Evolutionary conservation across 345 rosid species (phyloP), one percentile per base, ranked within the genome.

Genomic region (thale cress (Arabidopsis thaliana)): DNA sequence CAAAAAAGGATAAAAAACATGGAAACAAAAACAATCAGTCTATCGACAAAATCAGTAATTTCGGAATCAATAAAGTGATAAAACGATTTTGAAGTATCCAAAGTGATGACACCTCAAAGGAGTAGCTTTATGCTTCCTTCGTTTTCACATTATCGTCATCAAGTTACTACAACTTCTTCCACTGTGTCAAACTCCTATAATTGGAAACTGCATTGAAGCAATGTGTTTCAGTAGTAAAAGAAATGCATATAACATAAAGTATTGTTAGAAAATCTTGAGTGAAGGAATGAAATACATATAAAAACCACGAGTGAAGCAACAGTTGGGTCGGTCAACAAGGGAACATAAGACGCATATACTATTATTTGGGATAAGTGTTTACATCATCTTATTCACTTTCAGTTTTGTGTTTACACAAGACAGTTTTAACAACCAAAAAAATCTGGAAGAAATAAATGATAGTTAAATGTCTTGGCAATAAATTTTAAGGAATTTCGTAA

Each of bases 371-470:
- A 44, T 56, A 45, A 74, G 58, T 57, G 40, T 55, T 73, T 25
- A 67, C 73, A 66, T 75, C 79, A 75, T 67, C 41, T 28, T 49
- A 38, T 67, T 67, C 61, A 52, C 20, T 61, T 61, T 72, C 76
- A 40, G 23, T 73, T 63, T 72, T 63, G 70, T 41, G 62, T 62
- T 50, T 60, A 34, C 49, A 6, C 41, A 60, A 62, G 59, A 38
- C 63, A 55, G 2, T 40, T 55, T 32, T 8, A 8, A 37, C 23
- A 25, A 41, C 1, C 12, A 41, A 4, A 41, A 24, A 0, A 16
- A 61, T 59, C 7, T 4, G 28, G 4, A 2, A 10, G 40, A 46
- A 45, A 45, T 65, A 34, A 66, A 50, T 46, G 36, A 33, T 32
- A 33, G 36, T 44, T 57, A 46, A 59, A 59, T 59, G 36, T 45